These are phyloP conservation scores for Ulota crispa DNA, from an alignment of 225 moss, liverwort and hornwort genomes.

Conservation along the genomic window DNA sequence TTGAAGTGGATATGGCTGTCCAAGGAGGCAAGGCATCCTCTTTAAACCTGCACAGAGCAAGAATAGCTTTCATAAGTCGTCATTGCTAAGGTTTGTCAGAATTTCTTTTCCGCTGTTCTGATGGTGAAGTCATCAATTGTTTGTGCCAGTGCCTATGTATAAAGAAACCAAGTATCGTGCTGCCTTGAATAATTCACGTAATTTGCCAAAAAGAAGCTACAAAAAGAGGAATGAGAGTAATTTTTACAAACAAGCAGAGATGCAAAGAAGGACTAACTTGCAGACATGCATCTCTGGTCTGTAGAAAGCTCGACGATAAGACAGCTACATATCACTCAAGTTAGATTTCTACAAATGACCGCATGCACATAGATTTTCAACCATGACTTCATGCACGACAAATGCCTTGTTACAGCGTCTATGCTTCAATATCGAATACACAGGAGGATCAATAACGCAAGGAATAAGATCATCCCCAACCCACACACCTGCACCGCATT, in stretches of 20 bases:
- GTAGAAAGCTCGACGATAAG: background rate
- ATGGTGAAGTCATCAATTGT: background rate
- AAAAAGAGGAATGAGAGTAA: background rate
- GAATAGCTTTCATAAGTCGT: constrained; percentile 4
- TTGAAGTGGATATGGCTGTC: constrained; percentile 59
- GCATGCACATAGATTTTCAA: background rate
- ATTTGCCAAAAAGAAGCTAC: background rate
- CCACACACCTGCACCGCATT: constrained; percentile 72
- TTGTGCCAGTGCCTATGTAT: background rate
- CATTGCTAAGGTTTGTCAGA: background rate
- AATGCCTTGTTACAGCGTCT: background rate
- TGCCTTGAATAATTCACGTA: background rate
- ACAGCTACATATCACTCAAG: background rate
- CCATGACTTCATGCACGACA: constrained; percentile 6
- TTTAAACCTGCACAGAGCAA: constrained; percentile 50
- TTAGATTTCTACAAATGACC: background rate
- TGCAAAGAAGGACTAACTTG: background rate
- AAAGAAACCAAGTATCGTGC: background rate
- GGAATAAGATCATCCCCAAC: constrained; percentile 22
- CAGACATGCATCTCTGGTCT: background rate
- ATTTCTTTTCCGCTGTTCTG: background rate
- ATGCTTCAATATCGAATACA: background rate
- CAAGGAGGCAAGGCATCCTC: constrained; percentile 59
- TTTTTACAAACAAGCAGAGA: background rate
- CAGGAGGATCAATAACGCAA: background rate